phyloP scores from a whole-genome alignment of 495 filamentous ascomycete species.

The Penicillium lagena region DNA sequence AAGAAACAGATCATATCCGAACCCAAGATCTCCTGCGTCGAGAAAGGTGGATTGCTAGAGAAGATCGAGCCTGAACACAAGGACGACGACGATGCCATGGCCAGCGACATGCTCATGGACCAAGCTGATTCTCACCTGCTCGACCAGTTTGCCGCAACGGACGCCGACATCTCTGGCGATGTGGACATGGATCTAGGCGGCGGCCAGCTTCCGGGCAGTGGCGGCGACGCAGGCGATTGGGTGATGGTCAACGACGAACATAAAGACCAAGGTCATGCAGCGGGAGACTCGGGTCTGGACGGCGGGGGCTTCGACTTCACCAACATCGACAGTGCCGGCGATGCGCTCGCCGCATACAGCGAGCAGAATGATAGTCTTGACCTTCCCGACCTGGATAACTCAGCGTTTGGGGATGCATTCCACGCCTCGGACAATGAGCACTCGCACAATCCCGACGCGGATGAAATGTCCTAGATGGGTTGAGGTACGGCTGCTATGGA shows the following conservation, averaged over 20 bases:
- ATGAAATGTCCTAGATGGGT: conserved; percentile 33
- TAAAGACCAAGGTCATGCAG: conserved; percentile 17
- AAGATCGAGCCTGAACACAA: conserved; percentile 42
- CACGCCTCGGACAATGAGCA: conserved; percentile 51
- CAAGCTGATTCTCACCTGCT: conserved; percentile 52
- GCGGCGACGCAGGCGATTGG: conserved; percentile 49
- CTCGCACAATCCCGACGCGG: conserved; percentile 35
- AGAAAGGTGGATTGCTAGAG: conserved; percentile 67
- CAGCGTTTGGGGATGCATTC: conserved; percentile 58
- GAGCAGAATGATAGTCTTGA: conserved; percentile 45
- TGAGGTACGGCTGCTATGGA: not conserved
- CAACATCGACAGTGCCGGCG: conserved; percentile 55
- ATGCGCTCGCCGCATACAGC: conserved; percentile 55
- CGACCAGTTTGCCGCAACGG: conserved; percentile 48
- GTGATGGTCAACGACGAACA: conserved; percentile 51
- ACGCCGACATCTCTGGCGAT: conserved; percentile 14
- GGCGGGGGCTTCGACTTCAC: conserved; percentile 47
- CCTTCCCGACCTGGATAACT: conserved; percentile 49
- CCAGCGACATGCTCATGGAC: conserved; percentile 62
- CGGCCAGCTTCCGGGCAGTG: conserved; percentile 20
- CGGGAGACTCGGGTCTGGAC: conserved; percentile 30
- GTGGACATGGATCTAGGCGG: conserved; percentile 40
- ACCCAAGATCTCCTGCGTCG: conserved; percentile 57
- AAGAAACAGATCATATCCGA: conserved; percentile 51
- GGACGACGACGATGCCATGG: conserved; percentile 22